phyloP scores from a whole-genome alignment of 2,329 filamentous ascomycete genomes.

The Bimuria novae-zelandiae region DNA sequence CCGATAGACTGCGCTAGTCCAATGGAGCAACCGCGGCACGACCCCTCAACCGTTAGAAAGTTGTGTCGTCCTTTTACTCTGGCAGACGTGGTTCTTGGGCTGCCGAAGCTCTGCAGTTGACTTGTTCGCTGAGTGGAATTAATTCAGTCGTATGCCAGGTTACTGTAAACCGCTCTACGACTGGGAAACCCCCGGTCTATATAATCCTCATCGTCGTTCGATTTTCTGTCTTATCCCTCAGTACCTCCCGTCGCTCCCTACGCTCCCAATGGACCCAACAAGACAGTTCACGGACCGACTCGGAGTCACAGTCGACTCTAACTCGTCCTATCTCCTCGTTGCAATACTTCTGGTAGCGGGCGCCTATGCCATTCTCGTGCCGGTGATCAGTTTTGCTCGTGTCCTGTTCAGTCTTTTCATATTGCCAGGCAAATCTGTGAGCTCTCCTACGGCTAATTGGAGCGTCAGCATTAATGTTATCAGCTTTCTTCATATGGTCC shows the following conservation, averaged over 20 bases:
- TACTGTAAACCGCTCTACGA: neutral
- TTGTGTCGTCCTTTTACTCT: neutral
- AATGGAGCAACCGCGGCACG: conserved; percentile 13
- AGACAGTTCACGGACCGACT: conserved; percentile 27
- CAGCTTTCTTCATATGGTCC: conserved; percentile 85
- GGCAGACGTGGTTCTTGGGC: neutral
- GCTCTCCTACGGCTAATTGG: conserved; percentile 18
- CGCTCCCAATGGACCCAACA: conserved; percentile 21
- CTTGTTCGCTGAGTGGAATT: neutral
- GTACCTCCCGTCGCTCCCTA: neutral
- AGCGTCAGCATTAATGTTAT: conserved; percentile 3
- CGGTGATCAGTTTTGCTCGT: conserved; percentile 52
- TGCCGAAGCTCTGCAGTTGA: neutral
- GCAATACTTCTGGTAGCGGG: conserved; percentile 37
- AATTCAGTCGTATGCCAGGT: neutral
- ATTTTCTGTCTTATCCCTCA: neutral
- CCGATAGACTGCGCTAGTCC: conserved; percentile 5
- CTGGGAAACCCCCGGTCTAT: neutral
- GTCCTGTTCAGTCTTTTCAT: conserved; percentile 56
- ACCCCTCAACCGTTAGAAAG: neutral
- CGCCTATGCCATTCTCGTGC: conserved; percentile 35
- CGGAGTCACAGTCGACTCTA: conserved; percentile 40
- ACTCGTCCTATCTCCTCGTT: conserved; percentile 33
- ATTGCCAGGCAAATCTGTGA: conserved; percentile 53
- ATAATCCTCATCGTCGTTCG: neutral